Base-by-base conservation (phyloP, 1,139 yeast genomes). In the Hyphopichia burtonii region DNA sequence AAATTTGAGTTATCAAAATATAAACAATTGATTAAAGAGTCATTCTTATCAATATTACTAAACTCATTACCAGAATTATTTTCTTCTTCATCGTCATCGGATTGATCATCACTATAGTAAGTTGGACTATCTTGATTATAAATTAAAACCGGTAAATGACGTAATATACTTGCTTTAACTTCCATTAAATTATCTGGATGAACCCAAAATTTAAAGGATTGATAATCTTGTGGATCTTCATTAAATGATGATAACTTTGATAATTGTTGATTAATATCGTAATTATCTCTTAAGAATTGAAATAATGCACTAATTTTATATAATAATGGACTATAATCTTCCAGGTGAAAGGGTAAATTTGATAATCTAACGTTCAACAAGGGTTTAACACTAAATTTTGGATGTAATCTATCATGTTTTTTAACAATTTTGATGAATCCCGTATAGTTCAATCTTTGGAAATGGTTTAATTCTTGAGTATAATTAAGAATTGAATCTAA, bases 151-250 rank as follows among this genome's bases (percentile, higher is more conserved):
- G 99, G 99, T 53, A 93, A 78, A 56, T 90, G 96, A 62, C 98
- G 85, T 58, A 93, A 77, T 50, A 93, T 88, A 49, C 90, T 83
- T 19, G 98, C 89, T 68, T 93, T 93, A 44, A 90, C 96, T 66
- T 93, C 98, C 96, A 91, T 91, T 60, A 91, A 72, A 61, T 93
- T 90, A 56, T 93, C 99, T 14, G 93, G 93, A 60, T 93, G 98
- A 39, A 93, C 77, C 99, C 99, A 93, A 65, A 91, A 91, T 66
- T 89, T 89, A 66, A 85, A 83, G 20, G 89, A 83, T 55, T 86
- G 88, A 63, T 73, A 86, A 39, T 83, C 83, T 43, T 72, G 71
- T 42, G 67, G 61, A 33, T 70, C 73, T 44, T 74, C 78, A 44
- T 66, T 71, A 50, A 72, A 71, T n/a, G 76, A 69, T n/a, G 72